Evolutionary conservation across 257 asterid species (phyloP), one percentile per base, ranked within the genome.

Genomic region (Anisodus acutangulus): DNA sequence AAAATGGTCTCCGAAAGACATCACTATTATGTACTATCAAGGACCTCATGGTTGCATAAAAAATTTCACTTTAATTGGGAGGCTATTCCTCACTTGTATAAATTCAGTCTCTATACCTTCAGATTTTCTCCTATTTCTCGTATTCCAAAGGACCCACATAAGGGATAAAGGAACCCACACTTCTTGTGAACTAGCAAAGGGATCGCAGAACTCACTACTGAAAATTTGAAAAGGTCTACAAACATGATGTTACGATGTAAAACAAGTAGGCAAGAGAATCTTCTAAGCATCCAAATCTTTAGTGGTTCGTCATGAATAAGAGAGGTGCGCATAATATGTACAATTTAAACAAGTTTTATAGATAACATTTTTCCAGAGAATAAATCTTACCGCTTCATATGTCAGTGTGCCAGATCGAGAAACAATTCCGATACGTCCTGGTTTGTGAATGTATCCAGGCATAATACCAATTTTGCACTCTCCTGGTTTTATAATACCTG

Each of bases 401-500:
- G 97, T 94, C 91, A 94, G 87, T 72, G 98, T 94, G 82, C 98
- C 98, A 59, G 98, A 94, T 81, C 98, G 91, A 59, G 98, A 94
- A 74, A 96, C 99, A 87, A 96, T 96, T 84, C 99, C 99, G 47
- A 94, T 85, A 59, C 98, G 98, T 31, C 99, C 99, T 19, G 99
- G 99, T 89, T 96, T 96, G 90, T 96, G 99, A 87, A 96, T 96
- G 91, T 96, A 94, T 83, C 99, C 99, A 41, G 98, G 99, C 99
- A 96, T 96, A 85, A 96, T 96, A 66, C 99, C 99, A 31, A 94
- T 96, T 86, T 96, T 96, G 90, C 99, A 96, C 88, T 96, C 98
- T 85, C 99, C 99, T 22, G 99, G 99, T 89, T 96, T 96, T 89
- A 94, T 96, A 83, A 96, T 96, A 69, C 99, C 99, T 12, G 99